Conservation (phyloP, 352 stramenopile genomes). For the Globisporangium spinosum region DNA sequence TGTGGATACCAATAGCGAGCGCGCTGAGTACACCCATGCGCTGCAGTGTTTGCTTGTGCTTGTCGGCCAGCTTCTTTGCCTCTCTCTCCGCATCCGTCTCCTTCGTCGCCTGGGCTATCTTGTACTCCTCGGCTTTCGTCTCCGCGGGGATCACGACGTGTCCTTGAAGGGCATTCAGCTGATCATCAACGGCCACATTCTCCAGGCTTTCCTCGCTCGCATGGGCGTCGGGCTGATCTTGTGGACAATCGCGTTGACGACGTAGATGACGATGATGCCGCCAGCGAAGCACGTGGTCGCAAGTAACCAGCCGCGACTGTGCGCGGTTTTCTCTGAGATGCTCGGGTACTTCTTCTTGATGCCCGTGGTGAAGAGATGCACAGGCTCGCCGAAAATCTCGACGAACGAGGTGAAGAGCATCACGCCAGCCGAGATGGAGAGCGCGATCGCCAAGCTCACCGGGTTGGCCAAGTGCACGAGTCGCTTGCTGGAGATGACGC, state of each 20-base stretch:
- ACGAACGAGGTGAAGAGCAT: slow-evolving; percentile 84
- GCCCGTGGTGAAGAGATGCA: slow-evolving; percentile 30
- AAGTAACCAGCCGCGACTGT: slow-evolving; percentile 63
- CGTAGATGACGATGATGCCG: slow-evolving; percentile 67
- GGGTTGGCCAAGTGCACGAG: slow-evolving; percentile 42
- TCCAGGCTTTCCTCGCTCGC: not conserved
- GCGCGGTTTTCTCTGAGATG: slow-evolving; percentile 21
- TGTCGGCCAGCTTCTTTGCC: not conserved
- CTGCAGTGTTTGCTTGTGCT: slow-evolving; percentile 11
- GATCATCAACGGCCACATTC: not conserved
- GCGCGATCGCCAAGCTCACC: slow-evolving; percentile 79
- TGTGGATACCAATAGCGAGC: slow-evolving; percentile 92
- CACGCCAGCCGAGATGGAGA: slow-evolving; percentile 59
- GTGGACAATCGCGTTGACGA: slow-evolving; percentile 40
- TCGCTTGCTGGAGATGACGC: slow-evolving; percentile 40
- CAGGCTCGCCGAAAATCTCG: slow-evolving; percentile 48
- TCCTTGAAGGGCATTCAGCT: not conserved
- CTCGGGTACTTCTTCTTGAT: slow-evolving; percentile 34
- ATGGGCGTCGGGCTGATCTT: slow-evolving; percentile 24
- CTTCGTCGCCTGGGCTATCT: not conserved
- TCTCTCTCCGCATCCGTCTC: not conserved
- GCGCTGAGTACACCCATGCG: slow-evolving; percentile 90
- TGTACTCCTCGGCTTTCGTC: not conserved
- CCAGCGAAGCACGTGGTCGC: slow-evolving; percentile 85
- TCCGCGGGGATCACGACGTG: not conserved